Evolutionary conservation across 2,329 filamentous ascomycete genomes (phyloP).

Genomic region (Trichoderma sp.): DNA sequence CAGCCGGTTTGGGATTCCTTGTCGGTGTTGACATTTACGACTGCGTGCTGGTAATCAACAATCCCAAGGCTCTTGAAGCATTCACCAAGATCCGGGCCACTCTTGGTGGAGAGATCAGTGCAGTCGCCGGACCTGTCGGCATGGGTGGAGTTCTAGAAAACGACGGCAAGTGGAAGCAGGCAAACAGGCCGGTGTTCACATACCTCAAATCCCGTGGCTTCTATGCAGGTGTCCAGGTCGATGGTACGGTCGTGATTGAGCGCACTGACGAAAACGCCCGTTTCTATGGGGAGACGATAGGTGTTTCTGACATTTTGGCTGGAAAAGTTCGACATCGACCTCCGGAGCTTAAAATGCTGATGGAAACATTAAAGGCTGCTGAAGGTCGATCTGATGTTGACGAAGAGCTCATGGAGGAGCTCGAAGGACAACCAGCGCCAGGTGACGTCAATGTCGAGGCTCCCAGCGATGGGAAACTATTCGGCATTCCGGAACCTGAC

Average conservation of each 20-base stretch:
- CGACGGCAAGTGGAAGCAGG: slow-evolving; percentile 33
- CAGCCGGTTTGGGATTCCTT: slow-evolving; percentile 66
- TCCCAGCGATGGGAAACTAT: slow-evolving; percentile 28
- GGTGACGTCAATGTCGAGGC: slow-evolving; percentile 36
- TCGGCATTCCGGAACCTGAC: slow-evolving; percentile 37
- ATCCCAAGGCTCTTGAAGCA: slow-evolving; percentile 61
- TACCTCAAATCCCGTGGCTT: slow-evolving; percentile 80
- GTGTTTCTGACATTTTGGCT: slow-evolving; percentile 33
- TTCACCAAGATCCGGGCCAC: slow-evolving; percentile 66
- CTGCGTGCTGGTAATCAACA: slow-evolving; percentile 73
- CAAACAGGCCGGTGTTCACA: slow-evolving; percentile 65
- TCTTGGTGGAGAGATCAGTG: slow-evolving; percentile 66
- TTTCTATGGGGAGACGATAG: slow-evolving; percentile 63
- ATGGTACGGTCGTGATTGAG: slow-evolving; percentile 75
- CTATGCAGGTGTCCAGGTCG: slow-evolving; percentile 76
- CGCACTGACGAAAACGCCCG: slow-evolving; percentile 74
- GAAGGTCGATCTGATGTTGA: slow-evolving; percentile 34
- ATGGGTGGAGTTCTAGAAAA: slow-evolving; percentile 56
- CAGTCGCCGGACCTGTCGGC: slow-evolving; percentile 57
- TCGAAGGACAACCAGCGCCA: slow-evolving; percentile 28
- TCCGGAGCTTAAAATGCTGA: slow-evolving; percentile 36
- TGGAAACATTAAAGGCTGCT: slow-evolving; percentile 40
- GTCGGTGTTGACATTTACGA: slow-evolving; percentile 75
- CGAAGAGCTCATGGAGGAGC: slow-evolving; percentile 28
- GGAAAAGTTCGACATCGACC: slow-evolving; percentile 41